A percentile compares a stretch with the other conserved stretches of the same genome.
Evolutionary conservation across 805 yeast genomes (phyloP).

Genomic region (Ogataea nakhonphanomensis): DNA sequence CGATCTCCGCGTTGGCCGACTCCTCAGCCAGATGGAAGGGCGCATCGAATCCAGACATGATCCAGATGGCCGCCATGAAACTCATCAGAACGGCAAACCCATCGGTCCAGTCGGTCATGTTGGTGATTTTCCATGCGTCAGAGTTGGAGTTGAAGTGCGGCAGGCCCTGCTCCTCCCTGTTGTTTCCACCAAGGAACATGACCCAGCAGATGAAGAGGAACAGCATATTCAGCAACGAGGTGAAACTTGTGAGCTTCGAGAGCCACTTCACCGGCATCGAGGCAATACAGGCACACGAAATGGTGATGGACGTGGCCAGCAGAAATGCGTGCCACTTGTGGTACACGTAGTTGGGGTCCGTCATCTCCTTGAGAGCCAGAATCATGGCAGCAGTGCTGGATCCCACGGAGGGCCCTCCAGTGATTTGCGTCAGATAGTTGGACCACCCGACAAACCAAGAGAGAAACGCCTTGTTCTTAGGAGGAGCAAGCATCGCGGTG

Average conservation of each 20-base stretch:
- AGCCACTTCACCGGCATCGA: constrained; percentile 53
- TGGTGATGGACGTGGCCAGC: constrained; percentile 49
- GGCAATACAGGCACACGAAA: constrained; percentile 44
- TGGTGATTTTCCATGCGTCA: constrained; percentile 52
- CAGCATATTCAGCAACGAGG: constrained; percentile 47
- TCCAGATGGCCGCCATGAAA: constrained; percentile 63
- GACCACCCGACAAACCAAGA: constrained; percentile 66
- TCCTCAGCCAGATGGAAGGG: constrained; percentile 78
- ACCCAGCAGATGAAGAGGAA: constrained; percentile 52
- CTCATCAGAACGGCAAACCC: constrained; percentile 57
- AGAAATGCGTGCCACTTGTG: constrained; percentile 50
- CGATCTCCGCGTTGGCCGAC: constrained; percentile 57
- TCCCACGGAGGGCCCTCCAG: constrained; percentile 59
- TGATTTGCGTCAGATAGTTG: constrained; percentile 62
- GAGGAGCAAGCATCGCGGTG: constrained; percentile 59
- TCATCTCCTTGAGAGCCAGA: constrained; percentile 44
- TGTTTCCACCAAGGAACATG: constrained; percentile 50
- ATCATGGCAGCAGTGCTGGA: constrained; percentile 56
- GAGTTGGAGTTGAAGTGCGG: constrained; percentile 48
- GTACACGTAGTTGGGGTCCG: constrained; percentile 38
- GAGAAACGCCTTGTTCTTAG: constrained; percentile 46
- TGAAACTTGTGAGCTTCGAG: constrained; percentile 47
- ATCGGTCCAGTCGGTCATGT: constrained; percentile 61
- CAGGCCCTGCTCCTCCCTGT: constrained; percentile 34
- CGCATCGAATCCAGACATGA: constrained; percentile 73